These are phyloP conservation scores for Kluyveromyces sp. DNA, from an alignment of 1,139 yeast genomes.

Conservation along the genomic window DNA sequence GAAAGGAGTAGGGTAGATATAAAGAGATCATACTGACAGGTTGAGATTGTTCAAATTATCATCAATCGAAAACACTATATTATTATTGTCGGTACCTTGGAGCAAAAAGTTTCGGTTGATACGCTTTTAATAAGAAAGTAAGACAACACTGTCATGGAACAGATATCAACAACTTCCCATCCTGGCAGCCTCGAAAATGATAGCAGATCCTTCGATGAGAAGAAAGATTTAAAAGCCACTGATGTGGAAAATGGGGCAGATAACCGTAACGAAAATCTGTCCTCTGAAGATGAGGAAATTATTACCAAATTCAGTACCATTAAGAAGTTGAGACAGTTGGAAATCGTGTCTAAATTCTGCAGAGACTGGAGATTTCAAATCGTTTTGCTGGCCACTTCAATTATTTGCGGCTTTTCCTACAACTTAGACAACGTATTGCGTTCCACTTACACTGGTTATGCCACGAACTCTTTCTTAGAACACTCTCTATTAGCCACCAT, in stretches of 20 bases:
- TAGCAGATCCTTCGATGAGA: neutral
- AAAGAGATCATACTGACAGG: neutral
- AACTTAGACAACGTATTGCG: constrained; percentile 56
- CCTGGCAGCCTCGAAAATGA: neutral
- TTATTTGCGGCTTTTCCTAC: constrained; percentile 57
- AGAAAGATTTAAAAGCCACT: neutral
- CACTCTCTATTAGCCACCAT: constrained; percentile 59
- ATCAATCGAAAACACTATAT: too few species aligned
- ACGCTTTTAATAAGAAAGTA: too few species aligned
- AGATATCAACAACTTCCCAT: neutral
- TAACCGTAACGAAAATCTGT: neutral
- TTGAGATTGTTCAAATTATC: neutral
- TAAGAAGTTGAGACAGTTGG: neutral
- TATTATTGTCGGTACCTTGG: neutral
- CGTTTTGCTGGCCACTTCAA: constrained; percentile 38
- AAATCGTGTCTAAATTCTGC: neutral
- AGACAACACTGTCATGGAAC: neutral
- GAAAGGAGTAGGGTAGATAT: neutral
- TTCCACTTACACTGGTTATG: constrained; percentile 42
- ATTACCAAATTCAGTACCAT: neutral
- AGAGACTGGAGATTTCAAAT: constrained; percentile 9
- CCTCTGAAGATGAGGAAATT: neutral
- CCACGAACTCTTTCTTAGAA: constrained; percentile 44
- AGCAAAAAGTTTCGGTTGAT: neutral
- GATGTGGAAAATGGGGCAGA: neutral